phyloP scores from a whole-genome alignment of 306 rosid species.

The Datisca glomerata region DNA sequence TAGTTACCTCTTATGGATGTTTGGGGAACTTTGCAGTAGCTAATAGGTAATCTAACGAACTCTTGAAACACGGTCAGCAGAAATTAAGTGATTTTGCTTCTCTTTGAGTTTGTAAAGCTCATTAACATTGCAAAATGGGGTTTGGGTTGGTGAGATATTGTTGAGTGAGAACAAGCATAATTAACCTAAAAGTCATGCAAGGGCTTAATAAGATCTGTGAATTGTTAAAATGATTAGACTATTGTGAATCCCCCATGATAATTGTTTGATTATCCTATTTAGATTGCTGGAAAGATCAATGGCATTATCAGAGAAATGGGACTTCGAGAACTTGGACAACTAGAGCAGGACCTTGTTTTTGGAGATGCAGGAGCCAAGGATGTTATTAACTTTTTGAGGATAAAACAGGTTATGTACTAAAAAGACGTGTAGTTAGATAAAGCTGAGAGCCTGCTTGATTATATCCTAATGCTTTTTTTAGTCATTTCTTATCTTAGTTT shows the following conservation, averaged over 20 bases:
- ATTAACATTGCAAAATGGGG: no score
- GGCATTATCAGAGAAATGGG: slow-evolving; percentile 52
- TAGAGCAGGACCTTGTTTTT: slow-evolving; percentile 96
- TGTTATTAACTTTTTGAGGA: slow-evolving; percentile 64
- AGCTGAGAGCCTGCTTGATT: slow-evolving; percentile 3
- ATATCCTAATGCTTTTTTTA: background rate
- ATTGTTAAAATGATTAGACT: slow-evolving; percentile 2
- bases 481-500: slow-evolving; percentile 9
- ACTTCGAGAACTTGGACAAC: slow-evolving; percentile 80
- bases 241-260: slow-evolving; percentile 5
- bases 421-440: slow-evolving; percentile 7
- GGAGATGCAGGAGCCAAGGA: slow-evolving; percentile 97
- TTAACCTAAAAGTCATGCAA: no score
- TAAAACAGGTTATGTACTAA: slow-evolving; percentile 52
- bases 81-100: no score
- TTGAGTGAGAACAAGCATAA: no score
- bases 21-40: no score
- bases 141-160: no score
- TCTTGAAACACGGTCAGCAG: no score
- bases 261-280: slow-evolving; percentile 22
- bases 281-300: slow-evolving; percentile 91
- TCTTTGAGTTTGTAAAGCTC: no score
- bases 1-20: background rate
- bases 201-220: slow-evolving; percentile 1
- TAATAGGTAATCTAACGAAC: no score